phyloP scores from a whole-genome alignment of 495 filamentous ascomycete genomes.

The Neurospora sp. region DNA sequence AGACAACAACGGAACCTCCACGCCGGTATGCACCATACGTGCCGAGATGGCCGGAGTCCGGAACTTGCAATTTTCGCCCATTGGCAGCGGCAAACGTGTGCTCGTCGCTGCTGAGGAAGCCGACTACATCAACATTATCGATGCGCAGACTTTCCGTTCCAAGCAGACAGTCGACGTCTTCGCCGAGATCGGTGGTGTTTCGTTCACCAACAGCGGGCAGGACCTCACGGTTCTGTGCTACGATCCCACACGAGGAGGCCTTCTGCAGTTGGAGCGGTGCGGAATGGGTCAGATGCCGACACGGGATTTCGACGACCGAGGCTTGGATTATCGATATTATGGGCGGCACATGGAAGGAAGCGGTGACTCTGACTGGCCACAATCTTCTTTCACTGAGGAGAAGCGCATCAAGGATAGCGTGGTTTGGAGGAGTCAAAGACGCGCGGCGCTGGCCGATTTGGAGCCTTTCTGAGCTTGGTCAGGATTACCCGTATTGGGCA shows the following conservation, averaged over 20 bases:
- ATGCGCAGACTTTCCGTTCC: constrained; percentile 54
- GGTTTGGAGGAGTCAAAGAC: constrained; percentile 20
- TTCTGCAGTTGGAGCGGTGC: constrained; percentile 65
- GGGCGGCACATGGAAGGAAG: neutral
- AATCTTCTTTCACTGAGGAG: constrained; percentile 14
- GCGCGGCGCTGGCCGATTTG: constrained; percentile 20
- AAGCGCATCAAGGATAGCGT: constrained; percentile 12
- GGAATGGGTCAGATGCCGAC: constrained; percentile 31
- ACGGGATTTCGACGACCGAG: constrained; percentile 1
- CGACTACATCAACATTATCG: constrained; percentile 70
- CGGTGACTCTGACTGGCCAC: constrained; percentile 17
- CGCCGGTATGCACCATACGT: constrained; percentile 50
- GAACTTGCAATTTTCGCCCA: constrained; percentile 69
- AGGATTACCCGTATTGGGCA: neutral
- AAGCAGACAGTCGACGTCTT: constrained; percentile 78
- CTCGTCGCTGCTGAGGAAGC: constrained; percentile 76
- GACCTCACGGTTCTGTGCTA: constrained; percentile 64
- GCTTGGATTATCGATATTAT: neutral
- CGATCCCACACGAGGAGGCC: constrained; percentile 66
- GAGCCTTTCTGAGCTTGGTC: constrained; percentile 21
- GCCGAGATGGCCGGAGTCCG: constrained; percentile 73
- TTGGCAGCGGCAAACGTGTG: constrained; percentile 62
- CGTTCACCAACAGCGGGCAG: constrained; percentile 60
- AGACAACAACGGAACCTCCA: constrained; percentile 29
- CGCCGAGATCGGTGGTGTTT: constrained; percentile 72